Conservation (phyloP, 495 filamentous ascomycete species). For the Xylaria longipes region DNA sequence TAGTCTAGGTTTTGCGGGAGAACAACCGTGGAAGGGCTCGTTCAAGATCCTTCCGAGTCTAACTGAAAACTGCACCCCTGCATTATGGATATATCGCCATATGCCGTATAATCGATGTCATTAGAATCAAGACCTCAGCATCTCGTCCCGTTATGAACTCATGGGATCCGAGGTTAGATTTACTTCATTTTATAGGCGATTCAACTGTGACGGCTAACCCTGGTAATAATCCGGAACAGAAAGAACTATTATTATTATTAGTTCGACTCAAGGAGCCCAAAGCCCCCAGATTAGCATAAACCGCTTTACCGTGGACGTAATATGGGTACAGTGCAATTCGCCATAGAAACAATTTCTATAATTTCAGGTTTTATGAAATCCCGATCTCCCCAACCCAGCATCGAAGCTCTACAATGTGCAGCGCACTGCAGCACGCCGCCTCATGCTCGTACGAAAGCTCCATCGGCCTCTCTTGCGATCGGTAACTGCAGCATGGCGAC, state of each 20-base stretch:
- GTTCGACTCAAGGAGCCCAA: background rate
- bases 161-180: background rate
- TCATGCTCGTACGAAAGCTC: slow-evolving; percentile 49
- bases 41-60: background rate
- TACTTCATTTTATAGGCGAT: background rate
- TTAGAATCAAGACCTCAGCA: background rate
- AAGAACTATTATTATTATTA: background rate
- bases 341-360: background rate
- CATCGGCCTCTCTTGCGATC: slow-evolving; percentile 45
- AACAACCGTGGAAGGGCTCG: background rate
- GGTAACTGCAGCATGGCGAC: slow-evolving; percentile 43
- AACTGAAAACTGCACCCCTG: background rate
- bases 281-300: background rate
- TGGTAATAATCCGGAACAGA: background rate
- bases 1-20: background rate
- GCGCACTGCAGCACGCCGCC: slow-evolving; percentile 33
- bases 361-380: background rate
- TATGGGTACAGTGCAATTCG: background rate
- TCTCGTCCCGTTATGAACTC: background rate
- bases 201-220: background rate
- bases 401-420: slow-evolving; percentile 35
- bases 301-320: background rate
- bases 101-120: background rate
- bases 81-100: background rate
- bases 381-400: background rate